Percentiles rank a stretch among this genome's conserved stretches.
phyloP scores from a whole-genome alignment of 2,329 filamentous ascomycete genomes.

The Hypoxylon rubiginosum region DNA sequence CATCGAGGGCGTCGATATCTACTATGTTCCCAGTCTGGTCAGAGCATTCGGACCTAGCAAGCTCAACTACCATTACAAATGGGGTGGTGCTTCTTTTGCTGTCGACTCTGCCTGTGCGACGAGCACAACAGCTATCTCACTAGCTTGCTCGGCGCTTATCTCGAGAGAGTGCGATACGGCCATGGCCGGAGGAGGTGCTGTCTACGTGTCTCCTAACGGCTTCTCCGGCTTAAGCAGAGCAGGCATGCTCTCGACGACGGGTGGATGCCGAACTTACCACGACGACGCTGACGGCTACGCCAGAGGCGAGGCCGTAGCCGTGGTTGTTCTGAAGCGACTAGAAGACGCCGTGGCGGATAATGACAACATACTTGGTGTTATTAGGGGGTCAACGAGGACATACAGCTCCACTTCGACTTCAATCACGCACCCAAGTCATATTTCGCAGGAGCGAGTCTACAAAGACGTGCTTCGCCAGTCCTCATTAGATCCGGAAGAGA shows the following conservation, averaged over 20 bases:
- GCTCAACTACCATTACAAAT: slow-evolving; percentile 56
- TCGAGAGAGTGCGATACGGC: slow-evolving; percentile 71
- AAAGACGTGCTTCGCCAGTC: slow-evolving; percentile 69
- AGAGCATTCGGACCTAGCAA: slow-evolving; percentile 55
- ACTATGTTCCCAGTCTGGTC: slow-evolving; percentile 54
- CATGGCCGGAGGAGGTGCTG: slow-evolving; percentile 72
- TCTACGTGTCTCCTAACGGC: slow-evolving; percentile 74
- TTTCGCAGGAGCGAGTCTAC: slow-evolving; percentile 72
- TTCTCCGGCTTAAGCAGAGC: slow-evolving; percentile 69
- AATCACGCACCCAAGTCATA: slow-evolving; percentile 77
- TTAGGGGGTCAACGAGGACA: slow-evolving; percentile 61
- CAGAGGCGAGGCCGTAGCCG: neutral
- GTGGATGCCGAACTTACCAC: neutral
- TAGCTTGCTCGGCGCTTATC: slow-evolving; percentile 2
- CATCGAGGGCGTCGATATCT: slow-evolving; percentile 66
- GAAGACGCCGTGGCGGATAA: slow-evolving; percentile 63
- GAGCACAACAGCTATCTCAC: slow-evolving; percentile 40
- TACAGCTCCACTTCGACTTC: slow-evolving; percentile 77
- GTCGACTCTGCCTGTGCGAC: slow-evolving; percentile 53
- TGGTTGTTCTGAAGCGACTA: neutral
- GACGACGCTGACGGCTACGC: neutral
- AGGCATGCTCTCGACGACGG: neutral
- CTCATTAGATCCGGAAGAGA: slow-evolving; percentile 65
- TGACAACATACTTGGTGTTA: slow-evolving; percentile 74
- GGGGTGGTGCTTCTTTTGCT: slow-evolving; percentile 48